Evolutionary conservation across 2,329 filamentous ascomycete species (phyloP).

Genomic region (Fusarium azukiicola): DNA sequence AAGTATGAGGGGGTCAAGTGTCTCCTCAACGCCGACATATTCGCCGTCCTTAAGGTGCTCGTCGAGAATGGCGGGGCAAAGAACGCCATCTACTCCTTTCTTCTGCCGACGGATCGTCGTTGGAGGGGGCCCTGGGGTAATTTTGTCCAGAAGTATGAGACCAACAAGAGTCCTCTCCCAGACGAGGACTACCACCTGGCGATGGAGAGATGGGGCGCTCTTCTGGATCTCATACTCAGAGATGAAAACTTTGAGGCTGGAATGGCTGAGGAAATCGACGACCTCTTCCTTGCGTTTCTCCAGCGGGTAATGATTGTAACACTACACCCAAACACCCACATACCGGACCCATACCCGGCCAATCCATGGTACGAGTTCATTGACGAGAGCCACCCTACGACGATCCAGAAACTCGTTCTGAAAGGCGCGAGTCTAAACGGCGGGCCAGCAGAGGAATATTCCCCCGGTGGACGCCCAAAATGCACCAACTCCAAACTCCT

Average conservation of each 20-base stretch:
- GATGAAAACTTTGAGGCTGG: conserved; percentile 6
- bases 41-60: background rate
- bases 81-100: background rate
- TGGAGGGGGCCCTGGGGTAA: no score
- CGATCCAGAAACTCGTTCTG: background rate
- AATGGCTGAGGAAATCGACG: background rate
- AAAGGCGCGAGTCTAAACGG: background rate
- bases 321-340: background rate
- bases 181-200: background rate
- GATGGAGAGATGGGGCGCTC: background rate
- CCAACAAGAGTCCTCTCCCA: background rate
- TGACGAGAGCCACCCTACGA: conserved; percentile 7
- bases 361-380: background rate
- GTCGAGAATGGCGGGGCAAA: background rate
- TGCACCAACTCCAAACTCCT: background rate
- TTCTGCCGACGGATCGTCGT: background rate
- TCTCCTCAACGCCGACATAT: background rate
- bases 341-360: background rate
- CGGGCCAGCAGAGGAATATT: no score
- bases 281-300: background rate
- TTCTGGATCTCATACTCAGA: conserved; percentile 1
- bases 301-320: background rate
- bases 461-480: background rate
- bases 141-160: no score
- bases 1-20: background rate